Evolutionary conservation across 176 grass and related monocot species (phyloP).

Genomic region (Oryza nivara): DNA sequence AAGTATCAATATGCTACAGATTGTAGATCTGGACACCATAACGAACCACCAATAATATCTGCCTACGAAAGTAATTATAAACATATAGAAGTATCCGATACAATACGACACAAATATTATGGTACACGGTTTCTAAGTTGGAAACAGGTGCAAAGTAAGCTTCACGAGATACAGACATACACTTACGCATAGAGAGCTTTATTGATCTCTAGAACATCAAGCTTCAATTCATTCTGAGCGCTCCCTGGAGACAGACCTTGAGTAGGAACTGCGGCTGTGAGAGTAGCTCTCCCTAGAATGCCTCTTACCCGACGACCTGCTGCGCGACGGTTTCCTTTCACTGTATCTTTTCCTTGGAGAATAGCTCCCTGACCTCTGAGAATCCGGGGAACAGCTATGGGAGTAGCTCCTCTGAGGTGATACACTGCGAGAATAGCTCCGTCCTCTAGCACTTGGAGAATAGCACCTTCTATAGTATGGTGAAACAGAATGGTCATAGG

Average conservation of each 20-base stretch:
- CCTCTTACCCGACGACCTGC: conserved; percentile 41
- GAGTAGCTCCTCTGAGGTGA: conserved; percentile 47
- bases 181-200: neutral
- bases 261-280: conserved; percentile 59
- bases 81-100: neutral
- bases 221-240: neutral
- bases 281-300: conserved; percentile 67
- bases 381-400: conserved; percentile 35
- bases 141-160: neutral
- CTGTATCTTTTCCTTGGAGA: conserved; percentile 21
- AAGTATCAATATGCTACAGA: too few species aligned
- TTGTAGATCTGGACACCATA: neutral
- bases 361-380: conserved; percentile 32
- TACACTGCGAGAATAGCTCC: conserved; percentile 43
- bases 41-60: neutral
- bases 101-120: neutral
- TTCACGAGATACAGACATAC: neutral
- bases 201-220: neutral
- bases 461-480: conserved; percentile 35
- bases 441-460: conserved; percentile 23
- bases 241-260: conserved; percentile 46
- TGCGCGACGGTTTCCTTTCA: neutral
- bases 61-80: neutral
- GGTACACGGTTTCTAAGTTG: neutral
- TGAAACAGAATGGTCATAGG: conserved; percentile 43